Base-by-base conservation (phyloP, 2,329 filamentous ascomycete genomes). In the Piedraia hortae region DNA sequence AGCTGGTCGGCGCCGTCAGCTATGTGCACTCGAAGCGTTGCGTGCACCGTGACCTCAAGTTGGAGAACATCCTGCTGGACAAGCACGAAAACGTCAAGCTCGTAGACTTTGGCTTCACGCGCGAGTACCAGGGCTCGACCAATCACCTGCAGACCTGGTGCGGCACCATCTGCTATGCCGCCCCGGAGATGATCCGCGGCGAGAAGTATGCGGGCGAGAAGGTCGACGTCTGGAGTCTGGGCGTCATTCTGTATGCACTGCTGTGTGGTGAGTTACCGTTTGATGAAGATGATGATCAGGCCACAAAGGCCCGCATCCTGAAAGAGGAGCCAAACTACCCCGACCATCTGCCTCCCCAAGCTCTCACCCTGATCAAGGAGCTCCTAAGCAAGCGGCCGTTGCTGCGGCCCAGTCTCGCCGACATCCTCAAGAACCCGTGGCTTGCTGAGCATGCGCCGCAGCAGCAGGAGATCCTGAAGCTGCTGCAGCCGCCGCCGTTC, bases 191-290 rank as follows among this genome's bases (percentile, higher is more conserved):
- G 85, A 57, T 97, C 18, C 90, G 85, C 44, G 85, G 80, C 17
- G 85, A 97, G 45, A 93, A 89, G 45, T 97, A 97, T 42, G 85
- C 80, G 0, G 82, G 78, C 12, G 78, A 91, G 50, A 93, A 91
- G 50, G 82, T 97, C 21, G 85, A 97, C 39, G 78, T 97, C 4
- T 97, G 75, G 75, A 85, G 75, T 38, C 43, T 88, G 32, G 74
- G 75, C 7, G 69, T 88, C 24, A 85, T 88, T 28, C 53, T 85
- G 1, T 85, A 80, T 38, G 74, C 75, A 21, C 50, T 88, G 26
- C 51, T 88, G 12, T 75, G 69, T 29, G 75, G 75, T 24, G 75
- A 85, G 45, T 54, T 97, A 18, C 85, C 85, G 0, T 97, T 89
- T 36, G 85, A 97, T 45, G 85, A 93, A 32, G 85, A 97, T 41